Percentiles rank a stretch among this genome's conserved stretches.
These are phyloP conservation scores for Penicillium sp. DNA, from an alignment of 2,329 filamentous ascomycete genomes.

Conservation along the genomic window DNA sequence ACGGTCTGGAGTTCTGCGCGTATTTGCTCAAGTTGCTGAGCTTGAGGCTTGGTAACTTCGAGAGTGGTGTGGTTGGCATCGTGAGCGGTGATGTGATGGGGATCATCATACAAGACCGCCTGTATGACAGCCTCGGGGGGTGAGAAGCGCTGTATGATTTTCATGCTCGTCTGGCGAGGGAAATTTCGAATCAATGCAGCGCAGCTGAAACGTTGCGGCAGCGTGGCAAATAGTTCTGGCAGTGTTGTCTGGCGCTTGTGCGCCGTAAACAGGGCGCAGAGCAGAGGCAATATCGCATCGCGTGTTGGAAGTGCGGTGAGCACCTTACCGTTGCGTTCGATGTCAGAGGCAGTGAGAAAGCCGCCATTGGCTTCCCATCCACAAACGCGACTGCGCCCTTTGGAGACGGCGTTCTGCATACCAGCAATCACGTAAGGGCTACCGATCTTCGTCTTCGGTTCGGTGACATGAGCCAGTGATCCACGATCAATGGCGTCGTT, in stretches of 20 bases:
- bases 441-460: conserved; percentile 32
- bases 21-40: conserved; percentile 15
- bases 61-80: conserved; percentile 11
- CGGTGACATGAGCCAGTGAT: conserved; percentile 21
- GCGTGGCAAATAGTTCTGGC: conserved; percentile 25
- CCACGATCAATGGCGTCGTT: conserved; percentile 33
- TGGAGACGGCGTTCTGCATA: conserved; percentile 27
- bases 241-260: conserved; percentile 22
- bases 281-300: conserved; percentile 28
- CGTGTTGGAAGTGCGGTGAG: conserved; percentile 29
- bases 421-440: conserved; percentile 32
- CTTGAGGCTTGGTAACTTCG: conserved; percentile 5
- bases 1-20: conserved; percentile 24
- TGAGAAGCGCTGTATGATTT: conserved; percentile 28
- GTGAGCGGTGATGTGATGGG: conserved; percentile 15
- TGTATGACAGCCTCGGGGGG: conserved; percentile 21
- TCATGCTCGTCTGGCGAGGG: conserved; percentile 27
- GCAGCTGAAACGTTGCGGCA: conserved; percentile 28
- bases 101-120: conserved; percentile 17
- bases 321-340: conserved; percentile 24
- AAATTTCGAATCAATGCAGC: conserved; percentile 30
- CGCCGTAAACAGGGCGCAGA: conserved; percentile 27
- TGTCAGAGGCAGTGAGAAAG: conserved; percentile 30
- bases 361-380: conserved; percentile 35
- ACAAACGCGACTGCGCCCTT: conserved; percentile 25